Conservation (phyloP, 495 filamentous ascomycete genomes). For the Cercophora samala region DNA sequence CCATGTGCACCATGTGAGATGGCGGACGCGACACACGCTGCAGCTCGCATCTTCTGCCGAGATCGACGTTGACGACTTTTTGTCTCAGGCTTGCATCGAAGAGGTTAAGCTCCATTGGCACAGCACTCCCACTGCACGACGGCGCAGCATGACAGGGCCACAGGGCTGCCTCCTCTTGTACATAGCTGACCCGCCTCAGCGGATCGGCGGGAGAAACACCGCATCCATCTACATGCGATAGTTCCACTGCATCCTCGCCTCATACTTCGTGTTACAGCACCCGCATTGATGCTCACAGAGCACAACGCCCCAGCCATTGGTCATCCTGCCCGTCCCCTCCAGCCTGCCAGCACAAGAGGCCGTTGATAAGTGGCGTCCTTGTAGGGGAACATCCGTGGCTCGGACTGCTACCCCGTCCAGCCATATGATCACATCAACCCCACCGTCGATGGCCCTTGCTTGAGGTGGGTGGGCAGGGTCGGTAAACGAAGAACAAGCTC, state of each 20-base stretch:
- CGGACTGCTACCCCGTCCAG: constrained; percentile 2
- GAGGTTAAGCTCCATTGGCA: constrained; percentile 6
- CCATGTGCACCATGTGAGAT: too few species aligned
- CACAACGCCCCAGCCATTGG: too few species aligned
- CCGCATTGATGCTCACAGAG: too few species aligned
- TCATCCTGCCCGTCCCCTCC: too few species aligned
- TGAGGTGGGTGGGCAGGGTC: not conserved
- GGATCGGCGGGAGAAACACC: constrained; percentile 8
- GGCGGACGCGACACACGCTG: not conserved
- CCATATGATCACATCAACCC: not conserved
- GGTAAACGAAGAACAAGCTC: not conserved
- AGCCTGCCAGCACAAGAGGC: not conserved
- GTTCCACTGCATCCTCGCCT: not conserved
- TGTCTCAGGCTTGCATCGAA: constrained; percentile 2
- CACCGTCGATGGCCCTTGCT: not conserved
- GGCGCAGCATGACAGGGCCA: constrained; percentile 4
- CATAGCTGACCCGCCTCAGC: constrained; percentile 4
- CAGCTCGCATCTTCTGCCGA: constrained; percentile 2
- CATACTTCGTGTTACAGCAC: not conserved
- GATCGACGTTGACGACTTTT: constrained; percentile 2
- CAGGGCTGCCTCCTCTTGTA: not conserved
- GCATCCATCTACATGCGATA: not conserved
- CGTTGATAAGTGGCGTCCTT: not conserved
- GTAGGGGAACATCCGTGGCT: constrained; percentile 4
- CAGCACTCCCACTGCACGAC: not conserved